A percentile compares a stretch with the other conserved stretches of the same genome.
Conservation (phyloP, 306 rosid species). For the Cicer pinnatifidum region DNA sequence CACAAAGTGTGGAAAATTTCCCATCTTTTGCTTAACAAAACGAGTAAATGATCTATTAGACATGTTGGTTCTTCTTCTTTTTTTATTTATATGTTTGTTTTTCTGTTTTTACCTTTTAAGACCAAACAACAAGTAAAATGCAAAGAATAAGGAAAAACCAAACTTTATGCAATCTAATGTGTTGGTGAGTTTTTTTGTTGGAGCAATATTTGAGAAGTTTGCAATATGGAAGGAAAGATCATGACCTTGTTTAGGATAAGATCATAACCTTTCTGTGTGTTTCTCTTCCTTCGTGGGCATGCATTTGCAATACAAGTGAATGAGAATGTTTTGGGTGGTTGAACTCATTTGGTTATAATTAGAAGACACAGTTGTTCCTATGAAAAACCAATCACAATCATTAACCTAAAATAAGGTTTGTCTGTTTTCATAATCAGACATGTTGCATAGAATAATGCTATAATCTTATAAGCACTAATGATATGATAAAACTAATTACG, state of each 20-base stretch:
- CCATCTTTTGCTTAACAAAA: conserved; percentile 60
- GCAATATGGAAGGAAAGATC: conserved; percentile 54
- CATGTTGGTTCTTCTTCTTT: conserved; percentile 42
- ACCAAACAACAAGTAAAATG: conserved; percentile 25
- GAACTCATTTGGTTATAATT: conserved; percentile 53
- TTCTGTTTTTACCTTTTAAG: conserved; percentile 1
- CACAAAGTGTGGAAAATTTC: conserved; percentile 66
- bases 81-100: background rate
- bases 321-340: conserved; percentile 55
- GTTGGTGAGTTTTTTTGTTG: conserved; percentile 11
- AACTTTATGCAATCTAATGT: conserved; percentile 10
- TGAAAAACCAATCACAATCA: conserved; percentile 20
- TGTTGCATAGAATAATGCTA: background rate
- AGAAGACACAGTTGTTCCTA: conserved; percentile 47
- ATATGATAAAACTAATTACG: background rate
- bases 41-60: conserved; percentile 47
- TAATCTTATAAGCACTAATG: background rate
- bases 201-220: conserved; percentile 18
- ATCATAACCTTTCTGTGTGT: conserved; percentile 10
- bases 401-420: conserved; percentile 69
- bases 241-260: conserved; percentile 48
- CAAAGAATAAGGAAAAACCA: conserved; percentile 11
- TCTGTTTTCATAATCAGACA: conserved; percentile 33
- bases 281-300: conserved; percentile 34
- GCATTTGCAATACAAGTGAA: conserved; percentile 25